Evolutionary conservation across 164 flowering plant genomes (phyloP).

Genomic region (Magnolia sinica): DNA sequence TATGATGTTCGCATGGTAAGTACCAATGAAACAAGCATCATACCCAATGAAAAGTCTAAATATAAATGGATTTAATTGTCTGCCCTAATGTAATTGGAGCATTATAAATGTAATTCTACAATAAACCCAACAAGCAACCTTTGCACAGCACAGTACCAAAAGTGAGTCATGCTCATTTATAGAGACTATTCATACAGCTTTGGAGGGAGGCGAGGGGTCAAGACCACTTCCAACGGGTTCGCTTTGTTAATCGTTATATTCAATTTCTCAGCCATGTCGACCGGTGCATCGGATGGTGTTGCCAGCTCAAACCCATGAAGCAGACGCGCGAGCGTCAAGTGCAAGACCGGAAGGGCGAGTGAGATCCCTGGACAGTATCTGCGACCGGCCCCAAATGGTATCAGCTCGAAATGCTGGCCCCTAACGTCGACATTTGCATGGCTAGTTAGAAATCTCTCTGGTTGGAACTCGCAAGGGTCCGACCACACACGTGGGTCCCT

Average conservation of each 20-base stretch:
- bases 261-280: conserved; percentile 12
- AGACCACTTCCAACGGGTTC: neutral
- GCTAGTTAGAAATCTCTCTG: conserved; percentile 11
- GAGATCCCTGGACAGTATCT: conserved; percentile 72
- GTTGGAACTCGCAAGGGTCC: conserved; percentile 9
- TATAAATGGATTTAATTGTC: too few relatives aligned
- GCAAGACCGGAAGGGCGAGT: conserved; percentile 53
- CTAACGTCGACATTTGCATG: conserved; percentile 17
- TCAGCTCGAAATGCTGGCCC: conserved; percentile 51
- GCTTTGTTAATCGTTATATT: neutral
- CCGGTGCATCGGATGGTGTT: neutral
- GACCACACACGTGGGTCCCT: conserved; percentile 11
- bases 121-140: too few relatives aligned
- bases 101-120: too few relatives aligned
- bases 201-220: neutral
- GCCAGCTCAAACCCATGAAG: conserved; percentile 10
- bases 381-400: conserved; percentile 49
- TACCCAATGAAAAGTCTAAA: too few relatives aligned
- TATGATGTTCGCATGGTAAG: too few relatives aligned
- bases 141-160: too few relatives aligned
- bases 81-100: too few relatives aligned
- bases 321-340: conserved; percentile 13
- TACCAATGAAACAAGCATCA: too few relatives aligned
- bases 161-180: neutral
- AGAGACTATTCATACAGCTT: neutral